These are phyloP conservation scores for Termitomyces sp. DNA, from an alignment of 1,284 basidiomycete genomes.

Conservation along the genomic window DNA sequence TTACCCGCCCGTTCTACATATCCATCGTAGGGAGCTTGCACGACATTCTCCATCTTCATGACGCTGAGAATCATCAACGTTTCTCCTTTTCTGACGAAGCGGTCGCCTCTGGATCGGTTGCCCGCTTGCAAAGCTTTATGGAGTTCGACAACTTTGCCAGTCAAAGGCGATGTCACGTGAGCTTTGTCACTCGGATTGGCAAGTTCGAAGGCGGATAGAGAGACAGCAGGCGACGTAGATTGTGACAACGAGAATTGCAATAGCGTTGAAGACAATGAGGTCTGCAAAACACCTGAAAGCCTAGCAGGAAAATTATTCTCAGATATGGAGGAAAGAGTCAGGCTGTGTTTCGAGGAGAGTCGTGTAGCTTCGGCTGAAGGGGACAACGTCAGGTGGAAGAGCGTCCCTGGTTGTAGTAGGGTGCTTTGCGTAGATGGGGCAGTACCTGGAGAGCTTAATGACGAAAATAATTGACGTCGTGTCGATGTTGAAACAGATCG, in stretches of 20 bases:
- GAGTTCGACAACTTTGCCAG: slow-evolving; percentile 38
- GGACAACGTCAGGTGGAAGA: slow-evolving; percentile 32
- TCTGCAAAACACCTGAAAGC: slow-evolving; percentile 34
- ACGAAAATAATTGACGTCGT: background rate
- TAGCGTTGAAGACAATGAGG: slow-evolving; percentile 26
- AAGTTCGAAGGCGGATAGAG: slow-evolving; percentile 29
- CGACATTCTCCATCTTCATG: slow-evolving; percentile 42
- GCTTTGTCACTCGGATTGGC: slow-evolving; percentile 31
- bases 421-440: slow-evolving; percentile 7
- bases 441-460: background rate
- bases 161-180: slow-evolving; percentile 33
- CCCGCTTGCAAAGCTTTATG: slow-evolving; percentile 27
- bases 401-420: slow-evolving; percentile 32
- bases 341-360: slow-evolving; percentile 22
- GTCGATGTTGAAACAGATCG: background rate
- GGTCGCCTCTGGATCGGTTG: background rate
- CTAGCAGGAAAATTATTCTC: slow-evolving; percentile 35
- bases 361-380: slow-evolving; percentile 8
- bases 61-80: slow-evolving; percentile 32
- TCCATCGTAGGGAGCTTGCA: slow-evolving; percentile 28
- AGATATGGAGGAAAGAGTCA: slow-evolving; percentile 32
- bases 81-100: slow-evolving; percentile 30
- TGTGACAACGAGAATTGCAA: slow-evolving; percentile 32
- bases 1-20: slow-evolving; percentile 26
- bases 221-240: slow-evolving; percentile 26